Evolutionary conservation across 192 early-diverging fungal genomes (phyloP).

Genomic region (Cetraspora pellucida): DNA sequence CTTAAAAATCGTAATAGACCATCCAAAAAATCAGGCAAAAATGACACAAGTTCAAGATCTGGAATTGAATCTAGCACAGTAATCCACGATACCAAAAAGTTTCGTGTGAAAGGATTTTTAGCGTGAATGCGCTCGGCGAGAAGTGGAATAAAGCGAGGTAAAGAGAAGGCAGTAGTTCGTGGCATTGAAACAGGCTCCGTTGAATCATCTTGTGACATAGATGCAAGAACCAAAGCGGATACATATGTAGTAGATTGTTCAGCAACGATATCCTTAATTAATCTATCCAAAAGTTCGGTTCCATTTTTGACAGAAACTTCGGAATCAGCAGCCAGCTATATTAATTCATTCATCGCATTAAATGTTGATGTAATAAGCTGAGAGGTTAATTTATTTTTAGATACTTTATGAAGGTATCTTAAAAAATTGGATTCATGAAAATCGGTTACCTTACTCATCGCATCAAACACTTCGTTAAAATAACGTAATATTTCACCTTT

Average conservation of each 20-base stretch:
- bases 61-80: constrained; percentile 89
- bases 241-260: constrained; percentile 83
- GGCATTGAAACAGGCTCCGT: constrained; percentile 54
- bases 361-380: background rate
- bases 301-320: constrained; percentile 93
- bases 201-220: constrained; percentile 37
- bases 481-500: constrained; percentile 82
- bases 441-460: constrained; percentile 78
- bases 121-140: constrained; percentile 90
- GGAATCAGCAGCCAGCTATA: constrained; percentile 81
- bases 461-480: constrained; percentile 98
- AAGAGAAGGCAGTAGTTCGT: constrained; percentile 76
- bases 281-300: constrained; percentile 88
- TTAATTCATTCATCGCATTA: background rate
- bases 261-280: constrained; percentile 96
- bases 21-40: constrained; percentile 92
- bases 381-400: background rate
- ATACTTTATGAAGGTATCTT: background rate
- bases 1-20: constrained; percentile 87
- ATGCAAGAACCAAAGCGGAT: constrained; percentile 33
- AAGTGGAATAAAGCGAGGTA: constrained; percentile 92
- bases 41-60: constrained; percentile 88
- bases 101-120: constrained; percentile 85
- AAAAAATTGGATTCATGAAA: constrained; percentile 2
- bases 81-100: constrained; percentile 96